Conservation (phyloP, 2,329 filamentous ascomycete species). For the Colletotrichum ledebouriae region DNA sequence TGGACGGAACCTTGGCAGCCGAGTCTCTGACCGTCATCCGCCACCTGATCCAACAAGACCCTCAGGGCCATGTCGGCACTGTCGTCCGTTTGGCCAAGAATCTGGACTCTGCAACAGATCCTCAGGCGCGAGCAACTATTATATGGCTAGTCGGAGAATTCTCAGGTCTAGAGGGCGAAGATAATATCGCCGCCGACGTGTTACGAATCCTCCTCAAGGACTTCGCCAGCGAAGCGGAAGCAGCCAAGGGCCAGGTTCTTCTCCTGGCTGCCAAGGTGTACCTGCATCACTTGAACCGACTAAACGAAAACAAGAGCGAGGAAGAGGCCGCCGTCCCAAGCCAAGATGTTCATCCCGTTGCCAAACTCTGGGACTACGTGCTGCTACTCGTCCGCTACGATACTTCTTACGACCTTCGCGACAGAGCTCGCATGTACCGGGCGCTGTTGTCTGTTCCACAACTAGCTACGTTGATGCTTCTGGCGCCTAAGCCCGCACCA, state of each 20-base stretch:
- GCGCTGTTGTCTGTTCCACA: constrained; percentile 86
- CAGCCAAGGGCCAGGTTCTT: constrained; percentile 91
- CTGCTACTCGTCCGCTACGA: constrained; percentile 91
- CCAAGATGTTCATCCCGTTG: constrained; percentile 76
- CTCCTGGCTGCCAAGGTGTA: constrained; percentile 97
- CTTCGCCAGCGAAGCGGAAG: constrained; percentile 86
- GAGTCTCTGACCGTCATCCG: constrained; percentile 95
- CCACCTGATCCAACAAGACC: constrained; percentile 94
- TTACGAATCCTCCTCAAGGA: constrained; percentile 88
- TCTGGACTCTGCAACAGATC: constrained; percentile 87
- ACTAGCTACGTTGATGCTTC: constrained; percentile 88
- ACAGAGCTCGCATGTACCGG: constrained; percentile 90
- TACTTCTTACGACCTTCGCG: constrained; percentile 93
- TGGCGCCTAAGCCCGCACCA: constrained; percentile 94
- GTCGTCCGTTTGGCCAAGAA: constrained; percentile 92
- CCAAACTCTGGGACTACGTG: constrained; percentile 85
- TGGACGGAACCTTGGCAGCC: constrained; percentile 89
- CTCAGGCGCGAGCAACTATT: constrained; percentile 91
- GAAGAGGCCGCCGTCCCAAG: constrained; percentile 49
- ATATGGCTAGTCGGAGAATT: constrained; percentile 99
- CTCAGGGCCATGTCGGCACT: constrained; percentile 83
- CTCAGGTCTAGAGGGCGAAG: constrained; percentile 80
- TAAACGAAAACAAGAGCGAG: constrained; percentile 59
- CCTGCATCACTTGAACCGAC: constrained; percentile 83
- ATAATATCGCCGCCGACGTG: constrained; percentile 94